Conservation (phyloP, 202 grass and related monocot genomes). For the Dendrocalamus latiflorus region DNA sequence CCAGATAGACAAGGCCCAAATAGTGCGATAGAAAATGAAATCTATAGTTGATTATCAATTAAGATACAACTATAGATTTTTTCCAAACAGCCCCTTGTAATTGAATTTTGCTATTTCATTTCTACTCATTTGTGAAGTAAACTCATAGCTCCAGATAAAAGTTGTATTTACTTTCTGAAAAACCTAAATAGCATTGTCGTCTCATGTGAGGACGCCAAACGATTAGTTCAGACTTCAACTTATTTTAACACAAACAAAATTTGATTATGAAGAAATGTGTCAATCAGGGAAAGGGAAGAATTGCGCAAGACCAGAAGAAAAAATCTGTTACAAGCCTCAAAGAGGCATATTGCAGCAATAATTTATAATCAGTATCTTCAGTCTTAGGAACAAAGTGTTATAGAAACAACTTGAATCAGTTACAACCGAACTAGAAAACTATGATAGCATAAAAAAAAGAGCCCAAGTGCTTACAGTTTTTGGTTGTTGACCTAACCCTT, state of each 20-base stretch:
- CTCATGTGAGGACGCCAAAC: neutral
- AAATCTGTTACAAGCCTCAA: neutral
- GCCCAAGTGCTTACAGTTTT: constrained; percentile 71
- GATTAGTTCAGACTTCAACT: neutral
- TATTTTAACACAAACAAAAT: neutral
- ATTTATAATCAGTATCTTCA: neutral
- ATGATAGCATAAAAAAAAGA: constrained; percentile 3
- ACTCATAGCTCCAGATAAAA: neutral
- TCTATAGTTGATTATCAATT: neutral
- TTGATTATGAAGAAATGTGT: neutral
- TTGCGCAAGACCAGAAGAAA: neutral
- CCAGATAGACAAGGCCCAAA: neutral
- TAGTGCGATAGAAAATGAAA: neutral
- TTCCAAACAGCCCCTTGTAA: neutral
- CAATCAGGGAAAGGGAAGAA: neutral
- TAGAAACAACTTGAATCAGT: constrained; percentile 1
- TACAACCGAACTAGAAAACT: constrained; percentile 5
- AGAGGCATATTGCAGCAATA: constrained; percentile 16
- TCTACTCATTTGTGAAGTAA: neutral
- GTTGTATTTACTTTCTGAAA: neutral
- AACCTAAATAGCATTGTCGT: neutral
- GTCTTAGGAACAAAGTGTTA: neutral
- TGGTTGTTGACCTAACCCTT: constrained; percentile 97
- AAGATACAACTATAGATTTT: neutral
- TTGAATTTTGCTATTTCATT: neutral